A percentile compares a stretch with the other conserved stretches of the same genome.
Conservation (phyloP, 202 grass and related monocot genomes). For the Setaria viridis region DNA sequence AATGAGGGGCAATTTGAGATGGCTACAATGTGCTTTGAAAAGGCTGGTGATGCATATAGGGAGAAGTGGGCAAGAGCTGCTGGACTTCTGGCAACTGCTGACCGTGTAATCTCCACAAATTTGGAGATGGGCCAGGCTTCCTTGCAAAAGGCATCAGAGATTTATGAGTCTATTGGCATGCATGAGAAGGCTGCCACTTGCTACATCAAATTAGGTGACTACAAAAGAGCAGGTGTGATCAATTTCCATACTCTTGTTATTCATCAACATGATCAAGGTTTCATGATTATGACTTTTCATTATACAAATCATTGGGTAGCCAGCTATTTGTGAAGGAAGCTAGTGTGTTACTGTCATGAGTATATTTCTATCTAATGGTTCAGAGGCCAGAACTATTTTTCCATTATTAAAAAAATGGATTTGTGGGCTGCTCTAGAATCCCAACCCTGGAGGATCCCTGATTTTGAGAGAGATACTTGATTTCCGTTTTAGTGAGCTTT, state of each 20-base stretch:
- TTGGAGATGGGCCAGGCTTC: constrained; percentile 50
- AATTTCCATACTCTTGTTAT: neutral
- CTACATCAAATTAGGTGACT: constrained; percentile 75
- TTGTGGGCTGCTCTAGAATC: constrained; percentile 12
- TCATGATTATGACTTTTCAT: neutral
- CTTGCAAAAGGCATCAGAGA: constrained; percentile 71
- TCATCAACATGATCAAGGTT: neutral
- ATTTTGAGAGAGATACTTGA: neutral
- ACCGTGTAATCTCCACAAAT: constrained; percentile 60
- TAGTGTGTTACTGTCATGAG: neutral
- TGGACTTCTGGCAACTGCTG: constrained; percentile 73
- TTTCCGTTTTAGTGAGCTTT: neutral
- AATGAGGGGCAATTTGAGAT: constrained; percentile 84
- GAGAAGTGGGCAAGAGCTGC: constrained; percentile 85
- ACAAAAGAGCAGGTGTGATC: constrained; percentile 69
- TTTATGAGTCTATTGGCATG: constrained; percentile 78
- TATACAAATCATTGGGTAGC: neutral
- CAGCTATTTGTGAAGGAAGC: neutral
- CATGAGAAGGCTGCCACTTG: constrained; percentile 76
- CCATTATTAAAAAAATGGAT: neutral
- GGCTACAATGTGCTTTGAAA: constrained; percentile 89
- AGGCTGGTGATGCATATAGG: constrained; percentile 69
- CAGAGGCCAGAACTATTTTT: neutral
- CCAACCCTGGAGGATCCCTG: neutral
- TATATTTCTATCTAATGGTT: neutral